Evolutionary conservation across 169 alveolate species (phyloP), one percentile per base, ranked within the genome.

Genomic region (Plasmodium vivax): DNA sequence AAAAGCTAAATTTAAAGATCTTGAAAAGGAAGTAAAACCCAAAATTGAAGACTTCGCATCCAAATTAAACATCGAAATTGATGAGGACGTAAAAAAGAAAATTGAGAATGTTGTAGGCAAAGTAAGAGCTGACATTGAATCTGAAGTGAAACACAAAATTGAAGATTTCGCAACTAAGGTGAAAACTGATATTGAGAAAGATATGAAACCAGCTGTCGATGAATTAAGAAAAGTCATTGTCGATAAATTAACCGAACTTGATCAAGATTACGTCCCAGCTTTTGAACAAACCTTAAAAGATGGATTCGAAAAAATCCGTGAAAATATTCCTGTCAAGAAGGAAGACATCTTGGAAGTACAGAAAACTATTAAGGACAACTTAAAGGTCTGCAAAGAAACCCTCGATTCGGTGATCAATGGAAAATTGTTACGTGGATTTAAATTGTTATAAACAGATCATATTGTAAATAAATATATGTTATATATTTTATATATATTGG

Each of bases 131-230:
- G 73, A 51, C 19, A 16, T 83, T 32, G 82, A 83, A 32, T 14
- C 16, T 54, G 91, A 58, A 56, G 58, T 83, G 16, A 54, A 32
- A 14, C 91, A 36, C 1, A 43, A 83, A 56, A 56, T 83, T 23
- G 10, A 16, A 32, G 38, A 83, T 16, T 83, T 83, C 23, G 27
- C 77, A 27, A 36, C 14, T 32, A 58, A 14, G 72, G 23, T 83
- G 32, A 68, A 19, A 56, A 30, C 14, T 16, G 56, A 58, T 54
- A 32, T 83, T 51, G 91, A 83, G 43, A 32, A 30, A n/a, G 81
- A 83, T n/a, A 19, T 62, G 43, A 83, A 83, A 83, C 81, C 81
- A 83, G 10, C 71, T 27, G 43, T 83, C 30, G 91, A 83, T 83
- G 56, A 51, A n/a, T 83, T 83, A 83, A 83, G 38, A 83, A 34